Evolutionary conservation across 257 asterid genomes (phyloP), one percentile per base, ranked within the genome.

Genomic region (Solanum neorickii): DNA sequence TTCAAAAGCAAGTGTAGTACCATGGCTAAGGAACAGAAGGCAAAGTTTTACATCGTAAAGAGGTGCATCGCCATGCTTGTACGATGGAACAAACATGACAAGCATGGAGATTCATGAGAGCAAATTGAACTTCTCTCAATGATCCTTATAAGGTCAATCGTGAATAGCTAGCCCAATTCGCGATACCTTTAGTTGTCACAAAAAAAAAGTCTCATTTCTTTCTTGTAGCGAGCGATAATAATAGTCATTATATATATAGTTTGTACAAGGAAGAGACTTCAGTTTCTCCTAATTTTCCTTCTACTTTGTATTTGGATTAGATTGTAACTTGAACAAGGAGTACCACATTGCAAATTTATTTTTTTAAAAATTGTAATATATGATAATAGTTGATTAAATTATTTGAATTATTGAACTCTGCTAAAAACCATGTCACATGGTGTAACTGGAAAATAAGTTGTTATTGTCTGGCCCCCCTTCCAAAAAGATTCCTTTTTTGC

Each of bases 21-120:
- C 39, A 77, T 77, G 68, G 85, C 66, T 49, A 80, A 80, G 85
- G 85, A 80, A 80, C 85, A 80, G 29, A 80, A 80, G 27, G 85
- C 85, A 46, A 80, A 80, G 29, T 80, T 80, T 31, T 80, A 80
- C 18, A 80, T 80, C 3, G 85, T 80, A 29, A 80, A 80, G 66
- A 80, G 85, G 69, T 80, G 85, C 85, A 80, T 80, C 6, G 44
- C 85, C 0, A 80, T 80, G 85, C 85, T 80, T 80, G 85, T 80
- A 29, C 85, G 85, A 80, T 80, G 85, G 85, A 80, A 80, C 85
- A 80, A 80, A 25, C 85, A 80, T 47, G 85, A 80, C 69, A 80
- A 80, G 68, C 85, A 80, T 3, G 12, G 85, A 16, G 85, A 80
- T 80, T 80, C 85, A 4, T 80, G 20, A 78, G 46, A 76, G 35